A percentile compares a stretch with the other conserved stretches of the same genome.
Evolutionary conservation across 257 asterid species (phyloP).

Genomic region (Solanum virginianum): DNA sequence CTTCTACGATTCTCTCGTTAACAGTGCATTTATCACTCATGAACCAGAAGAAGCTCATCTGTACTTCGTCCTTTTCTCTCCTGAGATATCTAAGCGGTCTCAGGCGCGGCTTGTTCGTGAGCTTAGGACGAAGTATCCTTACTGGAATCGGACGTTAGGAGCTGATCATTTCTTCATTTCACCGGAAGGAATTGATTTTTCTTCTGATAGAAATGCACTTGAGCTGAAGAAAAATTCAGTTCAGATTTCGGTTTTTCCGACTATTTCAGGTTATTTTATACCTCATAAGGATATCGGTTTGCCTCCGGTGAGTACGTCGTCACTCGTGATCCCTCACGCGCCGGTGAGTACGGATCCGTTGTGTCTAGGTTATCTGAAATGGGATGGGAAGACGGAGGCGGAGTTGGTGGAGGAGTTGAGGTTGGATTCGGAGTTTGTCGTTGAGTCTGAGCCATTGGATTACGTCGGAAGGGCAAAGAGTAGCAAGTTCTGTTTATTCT

Average conservation of each 20-base stretch:
- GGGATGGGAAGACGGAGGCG: constrained; percentile 36
- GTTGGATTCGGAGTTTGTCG: constrained; percentile 27
- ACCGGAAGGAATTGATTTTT: constrained; percentile 51
- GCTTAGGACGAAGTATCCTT: constrained; percentile 37
- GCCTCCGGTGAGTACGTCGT: constrained; percentile 29
- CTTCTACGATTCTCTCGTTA: constrained; percentile 47
- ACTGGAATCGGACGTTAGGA: constrained; percentile 90
- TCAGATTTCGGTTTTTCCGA: constrained; percentile 67
- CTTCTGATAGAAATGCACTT: constrained; percentile 60
- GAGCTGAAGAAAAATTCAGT: constrained; percentile 85
- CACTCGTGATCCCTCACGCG: constrained; percentile 3
- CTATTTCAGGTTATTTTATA: constrained; percentile 45
- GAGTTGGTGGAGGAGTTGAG: constrained; percentile 44
- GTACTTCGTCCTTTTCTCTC: constrained; percentile 64
- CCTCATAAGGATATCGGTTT: constrained; percentile 79
- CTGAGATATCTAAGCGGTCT: constrained; percentile 49
- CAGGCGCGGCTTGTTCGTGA: constrained; percentile 47
- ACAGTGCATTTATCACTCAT: constrained; percentile 45
- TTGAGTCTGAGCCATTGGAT: constrained; percentile 25
- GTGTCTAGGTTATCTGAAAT: constrained; percentile 38
- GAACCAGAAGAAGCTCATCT: constrained; percentile 66
- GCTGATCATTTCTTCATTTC: constrained; percentile 82
- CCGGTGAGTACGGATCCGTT: constrained; percentile 1
- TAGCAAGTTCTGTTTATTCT: constrained; percentile 67
- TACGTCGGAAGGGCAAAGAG: not conserved